These are phyloP conservation scores for Lentinula detonsa DNA, from an alignment of 768 basidiomycete species.

Conservation along the genomic window DNA sequence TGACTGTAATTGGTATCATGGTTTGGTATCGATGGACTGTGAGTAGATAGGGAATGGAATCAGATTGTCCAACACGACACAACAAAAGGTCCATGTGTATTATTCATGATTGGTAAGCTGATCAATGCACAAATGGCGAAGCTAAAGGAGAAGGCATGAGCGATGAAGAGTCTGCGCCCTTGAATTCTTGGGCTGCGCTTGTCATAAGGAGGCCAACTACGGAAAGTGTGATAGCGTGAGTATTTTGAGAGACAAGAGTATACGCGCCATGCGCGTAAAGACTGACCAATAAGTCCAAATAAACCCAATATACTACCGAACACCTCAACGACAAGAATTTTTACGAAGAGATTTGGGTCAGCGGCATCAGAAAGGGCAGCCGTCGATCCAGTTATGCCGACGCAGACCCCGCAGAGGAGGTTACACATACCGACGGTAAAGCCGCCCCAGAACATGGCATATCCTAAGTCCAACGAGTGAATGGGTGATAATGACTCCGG, in stretches of 20 bases:
- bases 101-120: background rate
- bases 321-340: constrained; percentile 94
- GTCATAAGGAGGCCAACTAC: constrained; percentile 81
- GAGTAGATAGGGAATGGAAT: background rate
- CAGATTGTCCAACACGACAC: background rate
- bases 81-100: background rate
- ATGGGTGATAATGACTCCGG: background rate
- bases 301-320: constrained; percentile 88
- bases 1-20: background rate
- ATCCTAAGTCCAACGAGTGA: constrained; percentile 43
- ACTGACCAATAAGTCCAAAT: constrained; percentile 88
- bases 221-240: constrained; percentile 2
- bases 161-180: constrained; percentile 26
- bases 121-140: constrained; percentile 25
- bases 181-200: constrained; percentile 56
- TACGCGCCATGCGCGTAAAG: background rate
- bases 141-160: constrained; percentile 24
- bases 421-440: constrained; percentile 93
- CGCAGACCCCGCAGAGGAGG: constrained; percentile 88
- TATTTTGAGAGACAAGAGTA: background rate
- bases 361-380: constrained; percentile 94
- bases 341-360: constrained; percentile 92
- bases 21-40: background rate
- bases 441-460: constrained; percentile 95
- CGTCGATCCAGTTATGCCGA: constrained; percentile 93